Conservation (phyloP, 768 basidiomycete species). For the Hypholoma fasciculare region DNA sequence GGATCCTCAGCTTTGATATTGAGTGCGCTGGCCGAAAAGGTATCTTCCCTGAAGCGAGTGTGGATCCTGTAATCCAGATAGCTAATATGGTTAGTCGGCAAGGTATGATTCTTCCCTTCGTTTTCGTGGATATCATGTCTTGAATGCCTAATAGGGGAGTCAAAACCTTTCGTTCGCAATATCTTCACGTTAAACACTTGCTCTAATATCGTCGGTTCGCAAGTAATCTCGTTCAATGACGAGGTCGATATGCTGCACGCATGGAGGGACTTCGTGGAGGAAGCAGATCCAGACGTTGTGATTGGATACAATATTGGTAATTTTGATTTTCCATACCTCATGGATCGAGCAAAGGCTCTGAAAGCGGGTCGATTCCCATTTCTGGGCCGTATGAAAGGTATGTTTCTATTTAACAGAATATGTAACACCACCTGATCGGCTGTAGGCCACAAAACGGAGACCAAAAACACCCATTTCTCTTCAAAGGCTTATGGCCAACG, state of each 20-base stretch:
- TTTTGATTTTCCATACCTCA: slow-evolving; percentile 96
- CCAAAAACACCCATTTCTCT: slow-evolving; percentile 95
- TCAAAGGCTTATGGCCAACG: slow-evolving; percentile 97
- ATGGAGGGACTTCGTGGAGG: slow-evolving; percentile 90
- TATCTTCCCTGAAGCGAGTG: slow-evolving; percentile 89
- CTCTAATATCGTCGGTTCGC: slow-evolving; percentile 95
- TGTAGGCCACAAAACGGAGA: slow-evolving; percentile 71
- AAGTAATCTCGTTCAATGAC: slow-evolving; percentile 81
- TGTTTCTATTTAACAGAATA: slow-evolving; percentile 8
- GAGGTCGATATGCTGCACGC: slow-evolving; percentile 72
- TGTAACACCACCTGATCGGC: slow-evolving; percentile 10
- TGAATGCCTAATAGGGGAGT: slow-evolving; percentile 60
- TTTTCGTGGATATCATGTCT: neutral
- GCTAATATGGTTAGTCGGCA: slow-evolving; percentile 99
- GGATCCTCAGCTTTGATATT: slow-evolving; percentile 97
- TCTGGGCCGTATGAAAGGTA: slow-evolving; percentile 78
- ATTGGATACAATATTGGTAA: slow-evolving; percentile 94
- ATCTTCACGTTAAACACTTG: slow-evolving; percentile 95
- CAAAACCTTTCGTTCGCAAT: slow-evolving; percentile 92
- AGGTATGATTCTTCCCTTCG: slow-evolving; percentile 48
- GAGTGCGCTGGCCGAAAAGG: slow-evolving; percentile 98
- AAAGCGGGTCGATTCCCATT: slow-evolving; percentile 68
- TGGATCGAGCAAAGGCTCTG: slow-evolving; percentile 87
- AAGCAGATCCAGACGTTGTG: slow-evolving; percentile 93
- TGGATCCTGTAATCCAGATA: slow-evolving; percentile 97